phyloP scores from a whole-genome alignment of 306 rosid species.

The Parietaria judaica region DNA sequence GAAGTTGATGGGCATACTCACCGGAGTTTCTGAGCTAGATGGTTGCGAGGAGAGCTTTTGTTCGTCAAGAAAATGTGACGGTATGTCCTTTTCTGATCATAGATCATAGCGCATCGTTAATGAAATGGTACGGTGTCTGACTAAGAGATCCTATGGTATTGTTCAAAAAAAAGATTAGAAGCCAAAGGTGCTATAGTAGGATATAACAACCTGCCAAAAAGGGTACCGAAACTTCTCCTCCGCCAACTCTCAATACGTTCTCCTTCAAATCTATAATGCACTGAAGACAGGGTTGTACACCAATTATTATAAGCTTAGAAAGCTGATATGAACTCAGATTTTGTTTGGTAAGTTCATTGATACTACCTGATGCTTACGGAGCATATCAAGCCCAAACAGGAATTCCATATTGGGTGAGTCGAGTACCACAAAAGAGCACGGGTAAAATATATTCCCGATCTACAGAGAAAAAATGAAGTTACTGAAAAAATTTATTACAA shows the following conservation, averaged over 20 bases:
- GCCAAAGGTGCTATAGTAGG: background rate
- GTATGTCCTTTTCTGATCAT: slow-evolving; percentile 79
- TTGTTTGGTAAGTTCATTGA: background rate
- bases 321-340: too few relatives aligned
- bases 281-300: slow-evolving; percentile 29
- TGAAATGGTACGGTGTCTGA: too few relatives aligned
- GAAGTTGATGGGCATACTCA: slow-evolving; percentile 26
- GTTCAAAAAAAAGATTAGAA: too few relatives aligned
- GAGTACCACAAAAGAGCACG: slow-evolving; percentile 79
- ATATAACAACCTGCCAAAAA: slow-evolving; percentile 67
- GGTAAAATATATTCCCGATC: slow-evolving; percentile 86
- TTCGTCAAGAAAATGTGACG: slow-evolving; percentile 57
- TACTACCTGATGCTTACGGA: slow-evolving; percentile 90
- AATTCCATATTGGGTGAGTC: slow-evolving; percentile 95
- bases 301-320: background rate
- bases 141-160: too few relatives aligned
- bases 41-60: slow-evolving; percentile 51
- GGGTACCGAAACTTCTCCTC: slow-evolving; percentile 93
- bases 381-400: slow-evolving; percentile 96
- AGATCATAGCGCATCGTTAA: background rate
- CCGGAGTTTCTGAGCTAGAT: slow-evolving; percentile 61
- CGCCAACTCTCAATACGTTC: slow-evolving; percentile 82
- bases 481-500: background rate
- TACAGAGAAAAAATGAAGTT: slow-evolving; percentile 13
- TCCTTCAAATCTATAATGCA: slow-evolving; percentile 82